Evolutionary conservation across 768 basidiomycete genomes (phyloP).

Genomic region (Mycena pura): DNA sequence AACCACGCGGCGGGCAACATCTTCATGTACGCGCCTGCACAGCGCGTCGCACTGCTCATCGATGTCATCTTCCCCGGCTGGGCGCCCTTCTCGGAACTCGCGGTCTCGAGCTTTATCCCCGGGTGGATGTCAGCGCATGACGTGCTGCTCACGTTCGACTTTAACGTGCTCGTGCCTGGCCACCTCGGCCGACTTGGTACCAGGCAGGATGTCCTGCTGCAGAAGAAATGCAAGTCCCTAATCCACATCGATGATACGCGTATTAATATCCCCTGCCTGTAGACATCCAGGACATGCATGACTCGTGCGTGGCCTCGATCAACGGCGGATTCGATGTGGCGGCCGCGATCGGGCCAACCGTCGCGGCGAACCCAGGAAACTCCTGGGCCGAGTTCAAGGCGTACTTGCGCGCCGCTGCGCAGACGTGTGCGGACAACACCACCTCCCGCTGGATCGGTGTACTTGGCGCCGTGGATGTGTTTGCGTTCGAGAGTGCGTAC

Average conservation of each 20-base stretch:
- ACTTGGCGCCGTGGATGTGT: constrained; percentile 2
- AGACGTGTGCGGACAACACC: not conserved
- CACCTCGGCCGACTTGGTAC: constrained; percentile 1
- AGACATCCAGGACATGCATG: not conserved
- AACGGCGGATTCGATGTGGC: not conserved
- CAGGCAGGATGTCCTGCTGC: constrained; percentile 2
- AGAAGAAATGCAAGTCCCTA: constrained; percentile 6
- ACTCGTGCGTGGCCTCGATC: not conserved
- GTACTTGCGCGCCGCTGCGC: not conserved
- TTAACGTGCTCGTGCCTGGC: not conserved
- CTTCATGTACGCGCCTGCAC: constrained; percentile 1
- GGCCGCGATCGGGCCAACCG: constrained; percentile 1
- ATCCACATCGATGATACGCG: not conserved
- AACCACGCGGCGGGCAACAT: not conserved
- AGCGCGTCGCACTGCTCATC: constrained; percentile 3
- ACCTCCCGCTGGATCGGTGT: no score
- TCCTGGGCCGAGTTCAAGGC: not conserved
- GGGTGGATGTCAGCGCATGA: not conserved
- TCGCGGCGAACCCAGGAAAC: constrained; percentile 3
- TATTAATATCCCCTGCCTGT: not conserved
- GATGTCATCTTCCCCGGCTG: not conserved
- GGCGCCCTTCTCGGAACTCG: not conserved
- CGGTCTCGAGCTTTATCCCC: not conserved
- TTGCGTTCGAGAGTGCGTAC: constrained; percentile 4
- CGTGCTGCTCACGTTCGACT: constrained; percentile 5